These are phyloP conservation scores for Hypoxylon lenormandii DNA, from an alignment of 495 filamentous ascomycete species.

Conservation along the genomic window DNA sequence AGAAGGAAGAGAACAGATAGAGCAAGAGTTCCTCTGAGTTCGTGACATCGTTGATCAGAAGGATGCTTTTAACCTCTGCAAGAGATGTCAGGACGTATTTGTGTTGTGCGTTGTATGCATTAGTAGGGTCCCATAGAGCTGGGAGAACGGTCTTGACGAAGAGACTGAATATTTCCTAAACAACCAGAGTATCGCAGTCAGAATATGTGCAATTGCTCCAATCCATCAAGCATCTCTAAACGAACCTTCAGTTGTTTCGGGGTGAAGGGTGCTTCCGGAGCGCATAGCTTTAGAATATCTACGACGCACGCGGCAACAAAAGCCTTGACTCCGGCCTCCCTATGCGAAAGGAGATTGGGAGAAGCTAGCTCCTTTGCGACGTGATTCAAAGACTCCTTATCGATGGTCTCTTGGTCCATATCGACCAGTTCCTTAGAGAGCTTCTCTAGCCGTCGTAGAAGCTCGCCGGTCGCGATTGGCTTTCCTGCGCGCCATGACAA, in stretches of 20 bases:
- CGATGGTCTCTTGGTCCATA: constrained; percentile 87
- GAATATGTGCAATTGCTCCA: constrained; percentile 20
- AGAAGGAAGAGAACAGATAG: constrained; percentile 84
- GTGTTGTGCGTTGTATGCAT: constrained; percentile 92
- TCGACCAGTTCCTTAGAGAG: constrained; percentile 85
- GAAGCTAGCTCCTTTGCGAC: constrained; percentile 90
- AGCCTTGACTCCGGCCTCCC: constrained; percentile 91
- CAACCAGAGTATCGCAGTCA: constrained; percentile 14
- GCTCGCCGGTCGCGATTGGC: constrained; percentile 82
- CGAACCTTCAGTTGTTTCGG: constrained; percentile 86
- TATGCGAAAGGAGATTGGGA: constrained; percentile 84
- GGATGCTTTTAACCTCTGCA: constrained; percentile 90
- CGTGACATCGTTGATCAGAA: constrained; percentile 90
- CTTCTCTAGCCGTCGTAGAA: constrained; percentile 80
- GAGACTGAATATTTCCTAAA: constrained; percentile 90
- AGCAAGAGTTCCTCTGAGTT: constrained; percentile 79
- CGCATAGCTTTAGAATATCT: constrained; percentile 92
- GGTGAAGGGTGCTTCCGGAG: constrained; percentile 95
- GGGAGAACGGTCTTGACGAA: constrained; percentile 85
- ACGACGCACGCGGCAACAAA: constrained; percentile 90
- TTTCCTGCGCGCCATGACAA: constrained; percentile 93
- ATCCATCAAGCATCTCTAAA: neutral
- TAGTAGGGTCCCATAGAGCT: constrained; percentile 84
- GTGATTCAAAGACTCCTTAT: constrained; percentile 79
- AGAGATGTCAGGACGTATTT: constrained; percentile 89